phyloP scores from a whole-genome alignment of 148 eudicot species.

The Linanthus parryae region DNA sequence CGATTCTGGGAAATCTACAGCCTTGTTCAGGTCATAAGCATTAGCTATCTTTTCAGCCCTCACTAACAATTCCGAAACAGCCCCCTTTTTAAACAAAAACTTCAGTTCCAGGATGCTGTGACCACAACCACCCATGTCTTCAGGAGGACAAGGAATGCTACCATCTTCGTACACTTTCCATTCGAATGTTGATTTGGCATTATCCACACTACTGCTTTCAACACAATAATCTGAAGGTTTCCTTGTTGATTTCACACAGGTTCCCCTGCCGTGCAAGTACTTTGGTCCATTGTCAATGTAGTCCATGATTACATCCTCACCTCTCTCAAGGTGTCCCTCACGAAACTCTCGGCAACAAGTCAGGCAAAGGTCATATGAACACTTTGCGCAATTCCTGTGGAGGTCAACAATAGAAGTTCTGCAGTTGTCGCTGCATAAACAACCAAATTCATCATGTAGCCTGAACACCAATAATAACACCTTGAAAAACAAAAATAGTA shows the following conservation, averaged over 20 bases:
- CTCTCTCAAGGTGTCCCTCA: conserved; percentile 27
- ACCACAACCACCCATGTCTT: conserved; percentile 44
- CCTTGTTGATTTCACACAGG: too few relatives aligned
- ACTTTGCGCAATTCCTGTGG: conserved; percentile 40
- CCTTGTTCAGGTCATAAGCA: not conserved
- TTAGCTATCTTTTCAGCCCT: conserved; percentile 23
- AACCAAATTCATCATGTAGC: not conserved
- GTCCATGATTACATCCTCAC: conserved; percentile 26
- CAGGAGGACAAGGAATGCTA: conserved; percentile 41
- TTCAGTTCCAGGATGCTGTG: conserved; percentile 25
- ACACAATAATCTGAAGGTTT: too few relatives aligned
- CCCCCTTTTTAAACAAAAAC: conserved; percentile 15
- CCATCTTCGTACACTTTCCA: conserved; percentile 45
- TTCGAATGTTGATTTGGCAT: conserved; percentile 15
- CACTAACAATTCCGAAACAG: conserved; percentile 28
- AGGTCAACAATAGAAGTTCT: conserved; percentile 44
- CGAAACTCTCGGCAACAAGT: conserved; percentile 56
- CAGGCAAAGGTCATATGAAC: conserved; percentile 52
- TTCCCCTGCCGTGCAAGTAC: conserved; percentile 45
- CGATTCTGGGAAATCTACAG: not conserved
- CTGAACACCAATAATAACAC: not conserved
- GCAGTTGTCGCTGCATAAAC: conserved; percentile 45
- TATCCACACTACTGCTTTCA: too few relatives aligned
- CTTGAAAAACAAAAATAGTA: not conserved
- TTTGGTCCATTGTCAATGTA: conserved; percentile 25